These are phyloP conservation scores for Nadsonia fulvescens DNA, from an alignment of 805 yeast species.

Conservation along the genomic window DNA sequence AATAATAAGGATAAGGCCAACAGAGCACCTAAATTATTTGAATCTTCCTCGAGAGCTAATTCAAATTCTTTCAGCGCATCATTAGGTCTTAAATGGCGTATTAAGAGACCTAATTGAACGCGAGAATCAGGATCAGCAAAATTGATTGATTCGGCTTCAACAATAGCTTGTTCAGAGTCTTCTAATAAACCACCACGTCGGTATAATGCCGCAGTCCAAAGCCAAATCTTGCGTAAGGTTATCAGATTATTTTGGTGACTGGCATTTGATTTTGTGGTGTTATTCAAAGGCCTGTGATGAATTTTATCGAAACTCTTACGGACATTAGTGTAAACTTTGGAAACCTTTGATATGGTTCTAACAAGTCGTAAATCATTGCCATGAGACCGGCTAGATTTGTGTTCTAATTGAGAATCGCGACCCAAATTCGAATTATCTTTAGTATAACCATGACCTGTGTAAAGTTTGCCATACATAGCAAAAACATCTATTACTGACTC, in stretches of 20 bases:
- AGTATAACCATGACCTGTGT: too few species aligned
- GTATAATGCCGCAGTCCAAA: conserved; percentile 53
- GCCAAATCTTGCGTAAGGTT: conserved; percentile 46
- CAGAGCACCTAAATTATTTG: conserved; percentile 32
- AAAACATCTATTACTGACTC: conserved; percentile 54
- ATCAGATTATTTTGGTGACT: conserved; percentile 7
- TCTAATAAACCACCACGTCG: conserved; percentile 30
- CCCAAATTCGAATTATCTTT: too few species aligned
- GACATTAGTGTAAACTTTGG: too few species aligned
- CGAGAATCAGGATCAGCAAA: conserved; percentile 31
- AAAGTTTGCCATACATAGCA: conserved; percentile 35
- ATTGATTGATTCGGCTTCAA: conserved; percentile 43
- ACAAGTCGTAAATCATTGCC: too few species aligned
- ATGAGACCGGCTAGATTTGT: too few species aligned
- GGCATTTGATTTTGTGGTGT: conserved; percentile 5
- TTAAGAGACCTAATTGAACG: conserved; percentile 30
- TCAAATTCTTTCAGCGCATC: conserved; percentile 49
- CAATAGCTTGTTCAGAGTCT: conserved; percentile 55
- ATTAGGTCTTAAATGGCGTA: conserved; percentile 25
- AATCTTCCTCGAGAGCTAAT: conserved; percentile 32
- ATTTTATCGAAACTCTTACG: too few species aligned
- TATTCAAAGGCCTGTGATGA: conserved; percentile 4
- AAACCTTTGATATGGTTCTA: too few species aligned
- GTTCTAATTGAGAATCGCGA: too few species aligned
- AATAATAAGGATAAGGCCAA: conserved; percentile 37